Conservation (phyloP, 306 rosid genomes). For the Fragaria iinumae region DNA sequence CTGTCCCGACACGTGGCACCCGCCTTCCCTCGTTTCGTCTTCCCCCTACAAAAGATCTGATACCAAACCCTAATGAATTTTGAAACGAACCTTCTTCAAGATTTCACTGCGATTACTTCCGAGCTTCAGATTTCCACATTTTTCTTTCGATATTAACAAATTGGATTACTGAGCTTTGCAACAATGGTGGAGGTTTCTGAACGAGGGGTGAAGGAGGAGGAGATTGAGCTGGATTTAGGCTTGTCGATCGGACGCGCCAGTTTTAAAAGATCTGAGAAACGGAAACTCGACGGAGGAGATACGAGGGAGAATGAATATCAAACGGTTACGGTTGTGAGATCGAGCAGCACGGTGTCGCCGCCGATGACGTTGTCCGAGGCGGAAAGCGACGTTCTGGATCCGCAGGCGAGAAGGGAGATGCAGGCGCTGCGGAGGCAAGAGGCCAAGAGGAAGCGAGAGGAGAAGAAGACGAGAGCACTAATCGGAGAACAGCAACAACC, state of each 20-base stretch:
- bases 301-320: neutral
- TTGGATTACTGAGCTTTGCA: neutral
- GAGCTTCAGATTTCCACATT: neutral
- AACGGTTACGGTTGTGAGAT: neutral
- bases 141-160: neutral
- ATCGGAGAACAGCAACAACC: neutral
- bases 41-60: constrained; percentile 16
- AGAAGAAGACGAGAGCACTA: constrained; percentile 20
- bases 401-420: constrained; percentile 30
- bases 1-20: constrained; percentile 30
- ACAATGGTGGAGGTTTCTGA: constrained; percentile 30
- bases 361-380: neutral
- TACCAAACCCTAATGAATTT: constrained; percentile 13
- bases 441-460: constrained; percentile 41
- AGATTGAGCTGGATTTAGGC: constrained; percentile 62
- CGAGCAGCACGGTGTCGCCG: neutral
- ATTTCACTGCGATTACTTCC: neutral
- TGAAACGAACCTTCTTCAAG: neutral
- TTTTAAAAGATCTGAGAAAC: constrained; percentile 34
- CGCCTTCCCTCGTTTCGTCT: neutral
- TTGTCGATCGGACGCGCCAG: constrained; percentile 63
- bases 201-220: constrained; percentile 28
- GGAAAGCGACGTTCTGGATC: constrained; percentile 16
- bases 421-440: constrained; percentile 45
- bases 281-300: constrained; percentile 2